Evolutionary conservation across 345 rosid species (phyloP).

Genomic region (Eucalyptus pauciflora): DNA sequence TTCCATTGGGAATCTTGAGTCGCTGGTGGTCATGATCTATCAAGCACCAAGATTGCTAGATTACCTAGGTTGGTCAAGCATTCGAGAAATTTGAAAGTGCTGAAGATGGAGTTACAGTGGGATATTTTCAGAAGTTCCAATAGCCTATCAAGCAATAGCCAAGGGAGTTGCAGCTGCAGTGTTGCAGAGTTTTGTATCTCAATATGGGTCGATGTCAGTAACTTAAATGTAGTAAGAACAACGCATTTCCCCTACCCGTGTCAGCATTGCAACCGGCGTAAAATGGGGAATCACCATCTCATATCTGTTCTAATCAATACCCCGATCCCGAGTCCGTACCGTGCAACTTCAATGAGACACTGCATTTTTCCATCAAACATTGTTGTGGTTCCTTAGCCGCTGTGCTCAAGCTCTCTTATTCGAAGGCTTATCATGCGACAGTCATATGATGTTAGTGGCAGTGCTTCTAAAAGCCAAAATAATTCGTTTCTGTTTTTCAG

Average conservation of each 20-base stretch:
- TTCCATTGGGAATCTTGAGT: slow-evolving; percentile 1
- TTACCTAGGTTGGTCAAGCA: neutral
- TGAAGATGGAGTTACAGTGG: too few relatives aligned
- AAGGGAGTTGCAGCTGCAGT: neutral
- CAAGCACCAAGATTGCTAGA: neutral
- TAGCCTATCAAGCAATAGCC: neutral
- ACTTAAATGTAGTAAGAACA: neutral
- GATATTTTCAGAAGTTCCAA: too few relatives aligned
- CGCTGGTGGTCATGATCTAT: neutral
- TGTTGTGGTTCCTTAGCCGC: rapidly evolving
- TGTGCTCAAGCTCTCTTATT: neutral
- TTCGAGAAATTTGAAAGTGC: neutral
- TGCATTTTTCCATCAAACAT: neutral
- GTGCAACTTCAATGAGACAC: neutral
- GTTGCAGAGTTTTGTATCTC: neutral
- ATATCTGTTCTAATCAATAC: neutral
- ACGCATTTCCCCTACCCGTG: neutral
- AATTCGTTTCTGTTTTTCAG: neutral
- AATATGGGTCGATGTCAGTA: neutral
- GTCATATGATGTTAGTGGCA: neutral
- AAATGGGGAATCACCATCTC: neutral
- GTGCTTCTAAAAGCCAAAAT: neutral
- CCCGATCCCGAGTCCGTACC: neutral
- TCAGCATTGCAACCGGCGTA: neutral
- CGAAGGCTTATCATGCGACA: too few relatives aligned